A percentile compares a stretch with the other conserved stretches of the same genome.
Conservation (phyloP, 2,329 filamentous ascomycete species). For the Neofusicoccum ribis region DNA sequence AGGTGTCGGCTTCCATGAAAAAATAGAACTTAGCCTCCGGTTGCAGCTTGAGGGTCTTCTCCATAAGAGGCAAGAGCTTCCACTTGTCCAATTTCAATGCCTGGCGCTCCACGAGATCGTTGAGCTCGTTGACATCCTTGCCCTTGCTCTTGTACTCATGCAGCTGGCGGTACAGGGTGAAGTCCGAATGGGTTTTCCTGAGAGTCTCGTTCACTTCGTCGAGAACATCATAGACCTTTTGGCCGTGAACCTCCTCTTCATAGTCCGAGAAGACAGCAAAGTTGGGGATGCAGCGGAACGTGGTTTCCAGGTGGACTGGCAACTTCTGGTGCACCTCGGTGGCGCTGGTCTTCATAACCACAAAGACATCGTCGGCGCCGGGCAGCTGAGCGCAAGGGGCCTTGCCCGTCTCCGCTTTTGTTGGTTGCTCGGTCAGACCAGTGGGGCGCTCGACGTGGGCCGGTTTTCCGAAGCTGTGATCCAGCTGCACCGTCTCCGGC, state of each 20-base stretch:
- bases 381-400: conserved; percentile 32
- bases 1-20: conserved; percentile 20
- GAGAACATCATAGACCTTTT: conserved; percentile 52
- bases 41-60: conserved; percentile 44
- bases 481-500: conserved; percentile 18
- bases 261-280: conserved; percentile 61
- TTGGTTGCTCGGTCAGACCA: neutral
- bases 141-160: conserved; percentile 46
- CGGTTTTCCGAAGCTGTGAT: conserved; percentile 13
- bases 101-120: neutral
- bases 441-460: neutral
- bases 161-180: conserved; percentile 54
- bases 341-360: conserved; percentile 61
- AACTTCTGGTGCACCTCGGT: conserved; percentile 60
- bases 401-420: neutral
- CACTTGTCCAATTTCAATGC: conserved; percentile 53
- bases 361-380: conserved; percentile 53
- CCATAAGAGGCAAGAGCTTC: conserved; percentile 59
- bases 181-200: conserved; percentile 49
- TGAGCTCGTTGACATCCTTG: conserved; percentile 37
- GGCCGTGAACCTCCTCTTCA: conserved; percentile 54
- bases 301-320: conserved; percentile 59
- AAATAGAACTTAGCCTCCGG: conserved; percentile 18
- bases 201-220: conserved; percentile 42
- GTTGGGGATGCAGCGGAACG: conserved; percentile 57